A percentile compares a stretch with the other conserved stretches of the same genome.
Evolutionary conservation across 2,329 filamentous ascomycete species (phyloP).

Genomic region (Aspergillus cejpii): DNA sequence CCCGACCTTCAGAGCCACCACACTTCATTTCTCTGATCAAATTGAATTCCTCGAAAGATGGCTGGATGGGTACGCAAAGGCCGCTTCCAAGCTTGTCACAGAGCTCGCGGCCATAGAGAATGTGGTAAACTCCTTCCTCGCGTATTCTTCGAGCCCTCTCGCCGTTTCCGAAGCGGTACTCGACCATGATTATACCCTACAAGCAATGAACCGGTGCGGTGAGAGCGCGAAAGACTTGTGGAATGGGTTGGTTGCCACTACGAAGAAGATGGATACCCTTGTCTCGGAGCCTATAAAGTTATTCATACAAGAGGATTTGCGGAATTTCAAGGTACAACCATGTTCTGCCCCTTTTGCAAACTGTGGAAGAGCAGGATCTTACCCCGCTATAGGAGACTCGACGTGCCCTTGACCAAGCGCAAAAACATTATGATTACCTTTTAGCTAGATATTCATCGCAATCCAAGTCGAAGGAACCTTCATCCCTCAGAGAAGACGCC

Average conservation of each 20-base stretch:
- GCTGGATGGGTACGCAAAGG: slow-evolving; percentile 67
- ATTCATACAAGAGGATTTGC: slow-evolving; percentile 73
- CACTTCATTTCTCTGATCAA: slow-evolving; percentile 83
- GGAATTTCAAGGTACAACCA: slow-evolving; percentile 62
- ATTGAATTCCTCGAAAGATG: slow-evolving; percentile 86
- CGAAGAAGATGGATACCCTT: slow-evolving; percentile 69
- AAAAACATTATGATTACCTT: slow-evolving; percentile 76
- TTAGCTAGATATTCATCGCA: slow-evolving; percentile 76
- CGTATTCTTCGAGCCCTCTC: slow-evolving; percentile 65
- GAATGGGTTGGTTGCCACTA: slow-evolving; percentile 64
- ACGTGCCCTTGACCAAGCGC: slow-evolving; percentile 66
- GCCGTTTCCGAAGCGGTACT: slow-evolving; percentile 74
- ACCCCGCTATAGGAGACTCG: slow-evolving; percentile 55
- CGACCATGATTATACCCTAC: slow-evolving; percentile 89
- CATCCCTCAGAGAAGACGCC: slow-evolving; percentile 83
- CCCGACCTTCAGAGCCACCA: slow-evolving; percentile 84
- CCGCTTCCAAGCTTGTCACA: slow-evolving; percentile 54
- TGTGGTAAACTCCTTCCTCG: slow-evolving; percentile 68
- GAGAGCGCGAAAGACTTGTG: slow-evolving; percentile 87
- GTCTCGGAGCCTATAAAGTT: slow-evolving; percentile 74
- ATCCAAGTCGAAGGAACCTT: slow-evolving; percentile 89
- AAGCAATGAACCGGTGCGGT: slow-evolving; percentile 76
- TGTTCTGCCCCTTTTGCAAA: slow-evolving; percentile 2
- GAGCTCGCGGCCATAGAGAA: slow-evolving; percentile 71
- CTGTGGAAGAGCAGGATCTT: slow-evolving; percentile 9